These are phyloP conservation scores for Fusarium torulosum DNA, from an alignment of 2,329 filamentous ascomycete genomes.

Conservation along the genomic window DNA sequence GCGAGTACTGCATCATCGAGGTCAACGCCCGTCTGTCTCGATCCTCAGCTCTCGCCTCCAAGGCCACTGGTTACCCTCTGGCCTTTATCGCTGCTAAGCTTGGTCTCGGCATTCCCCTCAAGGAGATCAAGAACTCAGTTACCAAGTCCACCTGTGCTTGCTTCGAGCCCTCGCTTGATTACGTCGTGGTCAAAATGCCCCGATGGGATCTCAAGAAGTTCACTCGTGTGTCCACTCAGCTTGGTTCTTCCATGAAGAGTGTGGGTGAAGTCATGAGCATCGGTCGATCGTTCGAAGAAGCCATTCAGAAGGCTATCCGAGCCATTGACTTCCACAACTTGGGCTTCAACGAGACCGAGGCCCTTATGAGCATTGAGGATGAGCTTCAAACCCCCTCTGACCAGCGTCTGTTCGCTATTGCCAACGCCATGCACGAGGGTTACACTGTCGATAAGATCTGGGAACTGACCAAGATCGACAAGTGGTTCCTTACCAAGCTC, in stretches of 20 bases:
- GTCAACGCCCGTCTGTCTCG: conserved; percentile 96
- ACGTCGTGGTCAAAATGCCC: conserved; percentile 98
- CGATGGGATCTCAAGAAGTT: conserved; percentile 99
- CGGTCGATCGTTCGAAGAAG: conserved; percentile 95
- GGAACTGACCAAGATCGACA: conserved; percentile 98
- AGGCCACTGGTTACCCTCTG: conserved; percentile 95
- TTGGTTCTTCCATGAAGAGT: conserved; percentile 99
- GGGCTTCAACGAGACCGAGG: conserved; percentile 91
- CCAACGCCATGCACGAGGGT: conserved; percentile 94
- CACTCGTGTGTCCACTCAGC: conserved; percentile 92
- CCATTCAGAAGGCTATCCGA: conserved; percentile 97
- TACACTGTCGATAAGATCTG: conserved; percentile 98
- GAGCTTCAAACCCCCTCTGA: conserved; percentile 98
- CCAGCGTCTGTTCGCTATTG: conserved; percentile 96
- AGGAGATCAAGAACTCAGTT: conserved; percentile 96
- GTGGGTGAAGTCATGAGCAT: conserved; percentile 99
- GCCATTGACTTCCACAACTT: conserved; percentile 95
- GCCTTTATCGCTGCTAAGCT: conserved; percentile 98
- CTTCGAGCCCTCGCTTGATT: conserved; percentile 98
- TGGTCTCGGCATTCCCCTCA: conserved; percentile 92
- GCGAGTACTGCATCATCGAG: conserved; percentile 98
- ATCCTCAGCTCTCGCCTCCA: conserved; percentile 95
- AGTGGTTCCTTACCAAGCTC: conserved; percentile 95
- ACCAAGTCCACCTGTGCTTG: conserved; percentile 96
- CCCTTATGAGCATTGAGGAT: conserved; percentile 94